Evolutionary conservation across 331 rosid species (phyloP).

Genomic region (Phaseolus coccineus): DNA sequence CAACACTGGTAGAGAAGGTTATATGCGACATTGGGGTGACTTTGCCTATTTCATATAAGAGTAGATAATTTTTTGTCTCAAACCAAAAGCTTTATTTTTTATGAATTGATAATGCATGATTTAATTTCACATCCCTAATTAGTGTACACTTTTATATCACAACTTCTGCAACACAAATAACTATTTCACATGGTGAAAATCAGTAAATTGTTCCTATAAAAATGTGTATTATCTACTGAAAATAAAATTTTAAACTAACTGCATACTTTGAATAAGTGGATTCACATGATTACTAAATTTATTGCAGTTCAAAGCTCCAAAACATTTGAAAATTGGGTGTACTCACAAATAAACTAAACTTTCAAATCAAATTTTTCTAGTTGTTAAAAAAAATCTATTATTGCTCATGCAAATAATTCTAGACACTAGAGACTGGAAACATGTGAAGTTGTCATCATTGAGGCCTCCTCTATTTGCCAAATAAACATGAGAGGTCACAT

Average conservation of each 20-base stretch:
- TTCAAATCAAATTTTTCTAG: neutral
- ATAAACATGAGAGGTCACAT: neutral
- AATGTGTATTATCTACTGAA: neutral
- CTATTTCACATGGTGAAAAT: neutral
- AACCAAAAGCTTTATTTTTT: neutral
- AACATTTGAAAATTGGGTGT: constrained; percentile 9
- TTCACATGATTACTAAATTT: constrained; percentile 15
- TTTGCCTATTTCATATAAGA: neutral
- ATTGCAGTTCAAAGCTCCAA: constrained; percentile 23
- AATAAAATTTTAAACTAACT: neutral
- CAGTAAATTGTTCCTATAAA: neutral
- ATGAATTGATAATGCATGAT: constrained; percentile 10
- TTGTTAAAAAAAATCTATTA: neutral
- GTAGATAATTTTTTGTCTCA: neutral
- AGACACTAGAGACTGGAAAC: neutral
- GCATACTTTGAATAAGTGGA: constrained; percentile 26
- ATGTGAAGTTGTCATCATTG: constrained; percentile 19
- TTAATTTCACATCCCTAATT: neutral
- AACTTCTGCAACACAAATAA: constrained; percentile 10
- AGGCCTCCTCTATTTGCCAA: neutral
- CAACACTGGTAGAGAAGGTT: constrained; percentile 1
- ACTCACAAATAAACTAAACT: neutral
- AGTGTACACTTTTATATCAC: neutral
- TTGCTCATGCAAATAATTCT: constrained; percentile 14
- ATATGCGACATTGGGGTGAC: neutral